phyloP scores from a whole-genome alignment of 768 basidiomycete species.

The Favolaschia claudopus region DNA sequence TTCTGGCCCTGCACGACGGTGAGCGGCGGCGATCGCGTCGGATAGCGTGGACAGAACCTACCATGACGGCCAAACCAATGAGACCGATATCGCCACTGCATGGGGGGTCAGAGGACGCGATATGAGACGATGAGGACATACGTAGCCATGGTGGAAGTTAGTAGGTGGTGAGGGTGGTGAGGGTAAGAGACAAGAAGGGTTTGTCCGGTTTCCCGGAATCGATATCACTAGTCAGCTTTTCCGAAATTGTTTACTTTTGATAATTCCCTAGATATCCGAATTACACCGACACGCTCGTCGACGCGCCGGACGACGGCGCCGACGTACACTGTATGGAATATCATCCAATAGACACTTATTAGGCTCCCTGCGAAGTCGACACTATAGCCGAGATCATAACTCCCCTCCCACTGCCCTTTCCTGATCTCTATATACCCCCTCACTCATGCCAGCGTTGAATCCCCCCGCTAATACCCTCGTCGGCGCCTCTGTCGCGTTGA shows the following conservation, averaged over 20 bases:
- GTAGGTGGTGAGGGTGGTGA: slow-evolving; percentile 44
- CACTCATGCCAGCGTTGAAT: no score
- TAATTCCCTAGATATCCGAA: no score
- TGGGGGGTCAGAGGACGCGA: slow-evolving; percentile 27
- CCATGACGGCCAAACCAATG: slow-evolving; percentile 99
- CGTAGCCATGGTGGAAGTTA: slow-evolving; percentile 54
- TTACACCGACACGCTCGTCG: no score
- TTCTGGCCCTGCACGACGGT: slow-evolving; percentile 81
- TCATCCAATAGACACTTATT: no score
- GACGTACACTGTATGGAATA: no score
- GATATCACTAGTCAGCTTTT: not conserved
- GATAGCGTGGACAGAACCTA: slow-evolving; percentile 44
- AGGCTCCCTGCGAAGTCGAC: no score
- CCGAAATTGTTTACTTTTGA: not conserved
- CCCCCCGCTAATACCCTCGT: slow-evolving; percentile 3
- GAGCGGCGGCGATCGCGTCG: slow-evolving; percentile 26
- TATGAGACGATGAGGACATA: slow-evolving; percentile 46
- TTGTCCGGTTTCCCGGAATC: slow-evolving; percentile 33
- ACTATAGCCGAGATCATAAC: no score
- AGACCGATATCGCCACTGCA: slow-evolving; percentile 95
- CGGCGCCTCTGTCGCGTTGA: slow-evolving; percentile 15
- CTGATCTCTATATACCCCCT: no score
- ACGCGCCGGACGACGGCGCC: no score
- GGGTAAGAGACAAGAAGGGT: slow-evolving; percentile 38
- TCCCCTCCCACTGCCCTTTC: no score